phyloP scores from a whole-genome alignment of 1,139 yeast species.

The Geotrichum carabidarum region DNA sequence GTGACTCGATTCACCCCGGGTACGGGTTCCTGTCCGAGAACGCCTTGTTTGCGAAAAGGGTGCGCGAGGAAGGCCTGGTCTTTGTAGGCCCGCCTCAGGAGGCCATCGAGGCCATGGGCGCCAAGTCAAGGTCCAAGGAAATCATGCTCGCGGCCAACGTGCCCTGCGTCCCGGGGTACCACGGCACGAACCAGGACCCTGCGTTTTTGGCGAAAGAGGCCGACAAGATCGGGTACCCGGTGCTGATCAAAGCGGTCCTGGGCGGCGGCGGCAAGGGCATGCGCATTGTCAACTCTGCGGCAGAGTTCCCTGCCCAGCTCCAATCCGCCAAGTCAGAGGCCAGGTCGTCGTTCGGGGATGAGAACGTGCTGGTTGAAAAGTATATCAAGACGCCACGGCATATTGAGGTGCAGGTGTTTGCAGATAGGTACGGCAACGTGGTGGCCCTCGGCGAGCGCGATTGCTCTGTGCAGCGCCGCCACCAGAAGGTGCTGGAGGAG shows the following conservation, averaged over 20 bases:
- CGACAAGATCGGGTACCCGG: conserved; percentile 43
- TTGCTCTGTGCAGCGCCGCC: conserved; percentile 48
- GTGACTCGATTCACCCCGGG: conserved; percentile 46
- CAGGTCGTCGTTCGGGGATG: conserved; percentile 42
- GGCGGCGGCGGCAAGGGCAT: conserved; percentile 54
- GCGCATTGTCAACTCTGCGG: conserved; percentile 39
- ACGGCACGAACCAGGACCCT: conserved; percentile 37
- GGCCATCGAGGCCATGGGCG: conserved; percentile 39
- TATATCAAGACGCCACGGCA: conserved; percentile 45
- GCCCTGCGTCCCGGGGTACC: conserved; percentile 49
- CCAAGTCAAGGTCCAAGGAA: conserved; percentile 36
- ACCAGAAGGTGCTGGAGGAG: conserved; percentile 49
- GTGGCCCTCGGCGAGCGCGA: conserved; percentile 47
- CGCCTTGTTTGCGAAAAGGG: conserved; percentile 41
- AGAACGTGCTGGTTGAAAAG: conserved; percentile 45
- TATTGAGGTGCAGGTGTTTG: conserved; percentile 47
- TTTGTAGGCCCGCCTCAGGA: conserved; percentile 46
- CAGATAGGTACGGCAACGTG: conserved; percentile 44
- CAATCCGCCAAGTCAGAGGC: conserved; percentile 44
- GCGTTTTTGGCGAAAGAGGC: conserved; percentile 38
- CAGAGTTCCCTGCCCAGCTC: conserved; percentile 38
- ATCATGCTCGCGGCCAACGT: conserved; percentile 40
- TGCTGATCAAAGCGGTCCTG: conserved; percentile 47
- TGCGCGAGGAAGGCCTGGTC: conserved; percentile 38
- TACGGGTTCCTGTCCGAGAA: conserved; percentile 47